Evolutionary conservation across 1,139 yeast species (phyloP), one percentile per base, ranked within the genome.

Genomic region (Candida anutae): DNA sequence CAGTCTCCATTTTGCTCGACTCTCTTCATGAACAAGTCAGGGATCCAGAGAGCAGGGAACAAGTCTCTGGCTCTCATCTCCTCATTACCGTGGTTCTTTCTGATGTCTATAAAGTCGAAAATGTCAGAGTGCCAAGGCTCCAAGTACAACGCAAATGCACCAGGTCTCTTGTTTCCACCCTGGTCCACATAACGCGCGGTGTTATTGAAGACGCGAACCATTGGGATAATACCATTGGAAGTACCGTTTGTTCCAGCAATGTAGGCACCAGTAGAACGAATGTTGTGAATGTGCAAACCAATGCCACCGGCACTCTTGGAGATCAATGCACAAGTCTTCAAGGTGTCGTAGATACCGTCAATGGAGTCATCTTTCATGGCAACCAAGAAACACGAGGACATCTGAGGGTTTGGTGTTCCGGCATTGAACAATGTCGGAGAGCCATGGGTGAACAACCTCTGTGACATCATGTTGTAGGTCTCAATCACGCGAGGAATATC

Each of bases 111-210:
- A 49, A 84, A 80, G 35, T 83, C 94, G 50, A 82, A 78, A 32
- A 84, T 71, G 50, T 84, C 95, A 15, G 84, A 74, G 48, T 84
- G 95, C 95, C 95, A 84, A 41, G 95, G 94, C 59, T 84, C 95
- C 33, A 84, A 63, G 55, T 84, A 84, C 32, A 84, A 60, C 23
- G 95, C 94, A 54, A 84, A 81, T 10, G 95, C 95, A 48, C 95
- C 95, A 3, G 95, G 95, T 50, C 95, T 74, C 57, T 85, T 85
- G 64, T 84, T 84, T 44, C 95, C 95, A 51, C 95, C 95, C 62
- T 84, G 95, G 47, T 84, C 95, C 28, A 84, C 95, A 45, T 84
- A 84, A 50, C 95, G 73, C 18, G 95, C 95, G 32, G 95, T 83
- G 58, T 83, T 83, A 66, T 84, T 84, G 65, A 74, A 84, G 16